phyloP scores from a whole-genome alignment of 306 rosid genomes.

The Spatholobus suberectus region DNA sequence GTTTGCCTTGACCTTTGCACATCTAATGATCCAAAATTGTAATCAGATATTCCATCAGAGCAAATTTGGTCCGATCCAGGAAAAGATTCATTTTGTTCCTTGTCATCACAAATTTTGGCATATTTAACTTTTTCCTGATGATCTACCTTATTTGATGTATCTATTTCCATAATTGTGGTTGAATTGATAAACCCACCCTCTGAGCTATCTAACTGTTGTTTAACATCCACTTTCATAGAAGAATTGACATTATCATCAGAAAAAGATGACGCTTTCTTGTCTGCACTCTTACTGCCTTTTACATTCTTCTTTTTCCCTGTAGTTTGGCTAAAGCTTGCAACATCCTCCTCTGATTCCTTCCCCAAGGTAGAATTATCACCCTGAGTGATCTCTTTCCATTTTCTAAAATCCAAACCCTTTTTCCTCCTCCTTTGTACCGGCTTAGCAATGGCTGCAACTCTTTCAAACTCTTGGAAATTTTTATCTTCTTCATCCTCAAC shows the following conservation, averaged over 20 bases:
- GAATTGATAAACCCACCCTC: slow-evolving; percentile 22
- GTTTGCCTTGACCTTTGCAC: slow-evolving; percentile 31
- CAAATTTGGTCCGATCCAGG: slow-evolving; percentile 23
- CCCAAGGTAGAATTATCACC: slow-evolving; percentile 48
- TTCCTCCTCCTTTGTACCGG: slow-evolving; percentile 73
- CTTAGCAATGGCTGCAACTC: slow-evolving; percentile 60
- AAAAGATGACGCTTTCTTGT: slow-evolving; percentile 47
- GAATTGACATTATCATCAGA: slow-evolving; percentile 28
- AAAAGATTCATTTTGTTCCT: slow-evolving; percentile 30
- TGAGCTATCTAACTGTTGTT: slow-evolving; percentile 27
- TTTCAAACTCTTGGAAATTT: slow-evolving; percentile 51
- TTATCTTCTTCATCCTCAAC: slow-evolving; percentile 58
- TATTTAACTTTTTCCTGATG: slow-evolving; percentile 30
- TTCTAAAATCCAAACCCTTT: slow-evolving; percentile 66
- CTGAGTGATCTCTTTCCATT: slow-evolving; percentile 63
- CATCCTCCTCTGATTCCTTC: slow-evolving; percentile 40
- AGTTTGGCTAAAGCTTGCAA: slow-evolving; percentile 23
- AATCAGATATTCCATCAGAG: slow-evolving; percentile 20
- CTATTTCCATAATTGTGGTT: slow-evolving; percentile 44
- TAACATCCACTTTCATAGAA: slow-evolving; percentile 33
- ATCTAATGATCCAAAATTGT: no score
- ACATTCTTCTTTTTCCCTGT: slow-evolving; percentile 36
- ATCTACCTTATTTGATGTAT: slow-evolving; percentile 42
- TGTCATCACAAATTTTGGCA: no score
- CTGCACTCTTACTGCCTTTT: slow-evolving; percentile 39